Evolutionary conservation across 306 rosid genomes (phyloP).

Genomic region (Alnus glutinosa): DNA sequence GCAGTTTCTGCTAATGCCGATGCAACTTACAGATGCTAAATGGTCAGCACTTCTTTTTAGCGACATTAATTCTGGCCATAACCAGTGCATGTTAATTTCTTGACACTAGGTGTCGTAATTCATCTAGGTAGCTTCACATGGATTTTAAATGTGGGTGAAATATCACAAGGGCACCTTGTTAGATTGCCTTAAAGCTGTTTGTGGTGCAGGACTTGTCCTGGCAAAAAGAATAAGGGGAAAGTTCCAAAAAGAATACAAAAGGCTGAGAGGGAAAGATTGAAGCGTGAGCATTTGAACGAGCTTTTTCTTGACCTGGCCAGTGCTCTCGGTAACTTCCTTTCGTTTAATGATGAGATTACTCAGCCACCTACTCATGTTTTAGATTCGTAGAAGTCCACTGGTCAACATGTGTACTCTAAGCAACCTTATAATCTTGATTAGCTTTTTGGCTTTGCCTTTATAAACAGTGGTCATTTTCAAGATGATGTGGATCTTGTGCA

Average conservation of each 20-base stretch:
- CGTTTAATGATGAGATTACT: not conserved
- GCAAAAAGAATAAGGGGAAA: constrained; percentile 54
- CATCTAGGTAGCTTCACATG: constrained; percentile 16
- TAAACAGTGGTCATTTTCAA: not conserved
- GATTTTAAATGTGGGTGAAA: constrained; percentile 19
- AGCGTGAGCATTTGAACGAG: constrained; percentile 86
- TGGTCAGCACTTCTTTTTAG: not conserved
- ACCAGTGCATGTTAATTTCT: constrained; percentile 9
- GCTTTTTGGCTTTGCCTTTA: constrained; percentile 2
- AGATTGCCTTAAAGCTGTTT: constrained; percentile 29
- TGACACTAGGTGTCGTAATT: not conserved
- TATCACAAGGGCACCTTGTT: constrained; percentile 19
- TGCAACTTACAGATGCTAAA: not conserved
- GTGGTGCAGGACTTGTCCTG: constrained; percentile 52
- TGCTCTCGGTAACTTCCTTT: constrained; percentile 61
- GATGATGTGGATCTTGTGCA: constrained; percentile 31
- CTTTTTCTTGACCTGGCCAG: constrained; percentile 80
- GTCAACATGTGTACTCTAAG: constrained; percentile 12
- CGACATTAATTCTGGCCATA: not conserved
- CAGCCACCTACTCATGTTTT: constrained; percentile 16
- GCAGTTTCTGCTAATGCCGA: not conserved
- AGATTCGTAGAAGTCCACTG: constrained; percentile 9
- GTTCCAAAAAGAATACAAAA: constrained; percentile 79
- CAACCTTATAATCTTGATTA: constrained; percentile 5
- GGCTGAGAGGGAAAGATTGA: constrained; percentile 92